Base-by-base conservation (phyloP, 1,139 yeast genomes). In the Pneumocystis wakefieldiae region DNA sequence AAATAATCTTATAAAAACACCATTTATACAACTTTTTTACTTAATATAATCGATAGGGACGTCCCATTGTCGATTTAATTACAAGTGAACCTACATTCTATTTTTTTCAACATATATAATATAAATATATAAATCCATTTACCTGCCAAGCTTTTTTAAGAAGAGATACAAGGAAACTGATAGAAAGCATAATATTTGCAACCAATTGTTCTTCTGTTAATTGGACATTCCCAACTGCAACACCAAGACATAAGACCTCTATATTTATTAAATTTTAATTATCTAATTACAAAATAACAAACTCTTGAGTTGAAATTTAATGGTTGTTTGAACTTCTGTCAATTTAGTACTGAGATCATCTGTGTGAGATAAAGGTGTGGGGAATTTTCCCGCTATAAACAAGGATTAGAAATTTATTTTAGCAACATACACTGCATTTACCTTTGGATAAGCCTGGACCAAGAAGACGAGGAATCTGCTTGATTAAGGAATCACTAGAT, bases 1-100 rank as follows among this genome's bases (percentile, higher is more conserved):
- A 15, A 37, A 37, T 14, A 14, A 14, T 3, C 14, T 3, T 37
- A 37, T 37, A 37, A 37, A 14, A 12, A 12, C 15, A 12, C n/a
- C 39, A 37, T 37, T 14, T 37, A 14, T 37, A 37, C n/a, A 3
- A 8, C 15, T 42, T 28, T 17, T n/a, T 42, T 15, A 12, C 76
- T 81, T 91, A 92, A 92, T 92, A 92, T 80, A 92, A 85, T 87
- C 98, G 91, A 95, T 86, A 89, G 78, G 97, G 87, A 80, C 97
- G 97, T 82, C 99, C 98, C 99, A 94, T 94, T 81, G 97, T 84
- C 70, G 97, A 89, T 85, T 94, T 94, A 83, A 94, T 87, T 78
- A 91, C 97, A 81, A 94, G 83, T 76, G 98, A 92, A 76, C 98
- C 97, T 78, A 94, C 97, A 82, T 94, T 94, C 86, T 94, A 98